These are phyloP conservation scores for Puccinellia tenuiflora DNA, from an alignment of 176 grass and related monocot species.

Conservation along the genomic window DNA sequence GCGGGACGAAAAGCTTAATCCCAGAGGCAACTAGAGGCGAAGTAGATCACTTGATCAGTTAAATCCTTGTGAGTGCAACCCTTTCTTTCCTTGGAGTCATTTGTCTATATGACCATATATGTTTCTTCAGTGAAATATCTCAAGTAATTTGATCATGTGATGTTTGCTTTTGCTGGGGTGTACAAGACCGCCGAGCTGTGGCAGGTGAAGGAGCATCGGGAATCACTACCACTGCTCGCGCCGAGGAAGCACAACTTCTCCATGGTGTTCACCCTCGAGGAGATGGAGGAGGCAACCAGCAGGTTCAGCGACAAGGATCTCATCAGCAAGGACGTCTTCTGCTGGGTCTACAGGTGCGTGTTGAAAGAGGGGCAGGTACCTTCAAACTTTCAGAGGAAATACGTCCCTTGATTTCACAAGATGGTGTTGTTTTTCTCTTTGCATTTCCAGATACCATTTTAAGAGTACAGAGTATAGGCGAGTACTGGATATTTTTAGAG, in stretches of 20 bases:
- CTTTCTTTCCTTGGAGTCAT: not conserved
- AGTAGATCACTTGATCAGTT: constrained; percentile 81
- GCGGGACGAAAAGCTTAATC: not conserved
- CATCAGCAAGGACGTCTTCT: constrained; percentile 79
- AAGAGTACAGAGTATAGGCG: not conserved
- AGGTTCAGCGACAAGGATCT: constrained; percentile 70
- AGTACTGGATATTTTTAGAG: not conserved
- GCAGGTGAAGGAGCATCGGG: constrained; percentile 61
- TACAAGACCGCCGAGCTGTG: constrained; percentile 81
- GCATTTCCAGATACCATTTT: not conserved
- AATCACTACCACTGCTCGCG: not conserved
- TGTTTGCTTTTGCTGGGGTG: constrained; percentile 53
- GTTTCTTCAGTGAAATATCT: not conserved
- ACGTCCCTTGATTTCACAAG: not conserved
- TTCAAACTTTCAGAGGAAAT: not conserved
- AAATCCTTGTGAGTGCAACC: constrained; percentile 64
- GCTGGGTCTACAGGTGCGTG: constrained; percentile 82
- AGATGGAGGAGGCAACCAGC: constrained; percentile 88
- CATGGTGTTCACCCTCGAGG: constrained; percentile 87
- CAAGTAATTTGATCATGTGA: not conserved
- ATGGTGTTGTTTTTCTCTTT: not conserved
- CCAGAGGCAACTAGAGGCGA: constrained; percentile 44
- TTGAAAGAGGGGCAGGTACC: constrained; percentile 71
- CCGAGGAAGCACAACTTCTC: constrained; percentile 56
- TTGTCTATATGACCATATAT: not conserved